Conservation (phyloP, 495 filamentous ascomycete genomes). For the Pyronema domesticum region DNA sequence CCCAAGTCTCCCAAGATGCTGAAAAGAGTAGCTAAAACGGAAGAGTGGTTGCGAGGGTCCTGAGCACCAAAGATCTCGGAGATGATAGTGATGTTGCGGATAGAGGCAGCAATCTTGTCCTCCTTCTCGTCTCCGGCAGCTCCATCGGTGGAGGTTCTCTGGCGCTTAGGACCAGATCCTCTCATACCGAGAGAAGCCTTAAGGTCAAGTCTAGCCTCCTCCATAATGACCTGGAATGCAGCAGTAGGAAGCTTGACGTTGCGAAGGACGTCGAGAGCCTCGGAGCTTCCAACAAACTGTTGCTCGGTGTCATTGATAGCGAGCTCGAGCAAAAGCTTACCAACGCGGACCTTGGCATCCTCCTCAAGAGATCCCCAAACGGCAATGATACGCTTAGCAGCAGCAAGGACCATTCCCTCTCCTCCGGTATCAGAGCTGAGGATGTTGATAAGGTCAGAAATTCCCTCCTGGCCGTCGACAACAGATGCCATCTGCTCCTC, state of each 20-base stretch:
- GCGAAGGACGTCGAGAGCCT: slow-evolving; percentile 50
- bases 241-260: slow-evolving; percentile 49
- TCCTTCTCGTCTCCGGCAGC: slow-evolving; percentile 24
- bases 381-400: slow-evolving; percentile 39
- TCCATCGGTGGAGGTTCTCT: background rate
- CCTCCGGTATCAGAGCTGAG: slow-evolving; percentile 31
- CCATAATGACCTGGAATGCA: slow-evolving; percentile 32
- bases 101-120: slow-evolving; percentile 39
- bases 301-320: slow-evolving; percentile 30
- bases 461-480: slow-evolving; percentile 44
- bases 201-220: slow-evolving; percentile 8
- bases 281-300: slow-evolving; percentile 27
- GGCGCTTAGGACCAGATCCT: background rate
- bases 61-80: slow-evolving; percentile 71
- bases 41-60: slow-evolving; percentile 47
- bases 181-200: slow-evolving; percentile 4
- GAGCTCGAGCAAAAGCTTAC: slow-evolving; percentile 42
- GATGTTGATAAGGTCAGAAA: slow-evolving; percentile 40
- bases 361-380: slow-evolving; percentile 56
- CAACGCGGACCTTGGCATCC: slow-evolving; percentile 39
- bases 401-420: slow-evolving; percentile 35
- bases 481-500: slow-evolving; percentile 43
- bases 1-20: slow-evolving; percentile 66
- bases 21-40: slow-evolving; percentile 63
- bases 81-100: slow-evolving; percentile 68